Evolutionary conservation across 2,329 filamentous ascomycete species (phyloP), one percentile per base, ranked within the genome.

Genomic region (Phialophora chinensis): DNA sequence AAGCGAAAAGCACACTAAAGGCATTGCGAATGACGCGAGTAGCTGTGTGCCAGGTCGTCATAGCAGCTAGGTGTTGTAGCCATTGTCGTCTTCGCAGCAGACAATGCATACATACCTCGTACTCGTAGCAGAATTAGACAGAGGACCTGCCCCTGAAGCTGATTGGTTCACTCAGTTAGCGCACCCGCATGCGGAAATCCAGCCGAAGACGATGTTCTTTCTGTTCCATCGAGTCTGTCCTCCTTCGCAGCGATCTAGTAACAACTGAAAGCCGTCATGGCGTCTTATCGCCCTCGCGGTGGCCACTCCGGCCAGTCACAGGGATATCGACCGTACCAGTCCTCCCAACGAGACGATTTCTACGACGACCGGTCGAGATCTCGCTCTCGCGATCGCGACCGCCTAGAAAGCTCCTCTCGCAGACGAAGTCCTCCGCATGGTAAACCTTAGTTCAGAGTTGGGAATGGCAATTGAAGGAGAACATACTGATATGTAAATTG

Each of bases 341-440:
- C 62, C 23, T 58, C 78, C 57, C 77, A 81, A 63, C 74, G 76
- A 61, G 79, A 81, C 59, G 79, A 78, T 57, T 81, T 82, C 77
- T 83, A 83, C 70, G 80, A 83, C 70, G 82, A 83, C 62, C 58
- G 68, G 3, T 76, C 78, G 44, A 75, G 72, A 63, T 78, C 79
- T 42, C 75, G 74, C 72, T 81, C 80, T 64, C 77, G 76, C 65
- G 74, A 77, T 64, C 77, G 76, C 65, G 74, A 77, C 66, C 76
- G 71, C 42, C 73, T 69, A 74, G 72, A 76, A 66, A 72, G 72
- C 63, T 74, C 77, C 65, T 79, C 79, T 75, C 77, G 77, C 79
- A 79, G 76, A 76, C 76, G 74, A 73, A 77, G 78, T 77, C 77
- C 80, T 77, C 77, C 78, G 73, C 79, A 82, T 77, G 79, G 76